Conservation (phyloP, 164 flowering plant genomes). For the Houttuynia cordata region DNA sequence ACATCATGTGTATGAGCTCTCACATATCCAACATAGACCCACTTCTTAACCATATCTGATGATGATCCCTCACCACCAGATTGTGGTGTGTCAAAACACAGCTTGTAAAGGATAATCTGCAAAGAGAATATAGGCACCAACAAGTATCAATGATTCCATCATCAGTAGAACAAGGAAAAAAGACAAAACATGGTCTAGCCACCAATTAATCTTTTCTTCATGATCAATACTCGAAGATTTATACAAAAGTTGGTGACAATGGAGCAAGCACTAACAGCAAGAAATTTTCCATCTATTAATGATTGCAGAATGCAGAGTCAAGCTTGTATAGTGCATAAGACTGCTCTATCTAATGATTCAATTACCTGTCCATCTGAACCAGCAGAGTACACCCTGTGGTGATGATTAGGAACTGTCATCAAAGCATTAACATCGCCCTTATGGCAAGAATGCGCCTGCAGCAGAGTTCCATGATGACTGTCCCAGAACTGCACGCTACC, state of each 20-base stretch:
- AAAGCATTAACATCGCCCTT: conserved; percentile 90
- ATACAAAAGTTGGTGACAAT: too few relatives aligned
- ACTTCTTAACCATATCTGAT: conserved; percentile 38
- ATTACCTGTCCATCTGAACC: conserved; percentile 97
- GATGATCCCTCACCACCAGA: conserved; percentile 23
- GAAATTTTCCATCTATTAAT: too few relatives aligned
- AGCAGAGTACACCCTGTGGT: conserved; percentile 73
- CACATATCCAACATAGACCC: conserved; percentile 67
- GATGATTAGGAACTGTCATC: conserved; percentile 64
- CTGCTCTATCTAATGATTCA: not conserved
- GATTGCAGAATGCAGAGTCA: too few relatives aligned
- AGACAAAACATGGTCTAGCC: not conserved
- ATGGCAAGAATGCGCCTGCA: conserved; percentile 72
- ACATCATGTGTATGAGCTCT: conserved; percentile 95
- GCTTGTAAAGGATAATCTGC: conserved; percentile 75
- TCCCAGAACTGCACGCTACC: conserved; percentile 96
- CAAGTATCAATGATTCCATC: not conserved
- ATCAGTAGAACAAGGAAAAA: not conserved
- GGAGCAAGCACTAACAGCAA: too few relatives aligned
- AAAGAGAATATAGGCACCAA: not conserved
- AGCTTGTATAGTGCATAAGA: too few relatives aligned
- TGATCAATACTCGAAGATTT: too few relatives aligned
- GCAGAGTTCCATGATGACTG: conserved; percentile 63
- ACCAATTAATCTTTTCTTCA: not conserved
- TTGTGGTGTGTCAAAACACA: conserved; percentile 26